Conservation (phyloP, 2,329 filamentous ascomycete genomes). For the Xylariaceae sp. region DNA sequence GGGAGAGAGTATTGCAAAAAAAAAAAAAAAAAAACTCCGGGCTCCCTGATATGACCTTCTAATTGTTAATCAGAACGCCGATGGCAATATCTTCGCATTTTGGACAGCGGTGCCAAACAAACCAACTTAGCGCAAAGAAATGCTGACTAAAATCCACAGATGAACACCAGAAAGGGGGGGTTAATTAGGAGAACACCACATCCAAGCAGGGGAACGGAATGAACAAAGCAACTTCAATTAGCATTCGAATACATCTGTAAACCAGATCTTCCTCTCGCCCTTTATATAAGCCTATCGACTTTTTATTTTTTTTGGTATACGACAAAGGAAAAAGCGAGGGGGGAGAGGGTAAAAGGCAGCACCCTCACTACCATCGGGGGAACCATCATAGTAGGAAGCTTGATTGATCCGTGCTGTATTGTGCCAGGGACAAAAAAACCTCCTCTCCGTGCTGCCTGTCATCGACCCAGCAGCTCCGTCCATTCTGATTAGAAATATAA, state of each 20-base stretch:
- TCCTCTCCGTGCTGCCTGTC: constrained; percentile 5
- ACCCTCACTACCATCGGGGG: background rate
- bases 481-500: constrained; percentile 24
- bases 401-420: constrained; percentile 7
- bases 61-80: too few species aligned
- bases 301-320: background rate
- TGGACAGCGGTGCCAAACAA: background rate
- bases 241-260: background rate
- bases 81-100: too few species aligned
- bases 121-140: background rate
- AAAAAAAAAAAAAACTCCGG: too few species aligned
- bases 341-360: background rate
- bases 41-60: too few species aligned
- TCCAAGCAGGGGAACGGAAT: background rate
- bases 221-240: background rate
- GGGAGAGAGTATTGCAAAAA: too few species aligned
- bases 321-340: background rate
- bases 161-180: background rate
- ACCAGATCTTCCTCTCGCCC: background rate
- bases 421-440: background rate
- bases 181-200: background rate
- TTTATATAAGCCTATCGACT: background rate
- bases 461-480: constrained; percentile 5
- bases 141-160: background rate
- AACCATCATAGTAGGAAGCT: constrained; percentile 1